These are phyloP conservation scores for Pulveroboletus frians DNA, from an alignment of 768 basidiomycete species.

Conservation along the genomic window DNA sequence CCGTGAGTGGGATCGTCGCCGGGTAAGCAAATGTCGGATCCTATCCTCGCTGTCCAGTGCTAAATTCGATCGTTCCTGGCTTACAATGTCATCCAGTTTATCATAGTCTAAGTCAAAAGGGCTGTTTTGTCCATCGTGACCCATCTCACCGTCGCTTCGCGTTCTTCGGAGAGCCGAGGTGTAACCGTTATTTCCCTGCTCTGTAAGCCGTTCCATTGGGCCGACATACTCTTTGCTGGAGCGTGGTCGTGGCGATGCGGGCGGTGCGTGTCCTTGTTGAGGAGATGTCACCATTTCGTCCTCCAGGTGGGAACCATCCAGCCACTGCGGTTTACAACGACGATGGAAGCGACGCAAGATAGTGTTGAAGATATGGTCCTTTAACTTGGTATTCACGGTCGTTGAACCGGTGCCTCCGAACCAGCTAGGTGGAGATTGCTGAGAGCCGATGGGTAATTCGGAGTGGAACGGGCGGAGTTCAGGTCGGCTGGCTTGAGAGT, in stretches of 20 bases:
- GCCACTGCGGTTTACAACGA: constrained; percentile 33
- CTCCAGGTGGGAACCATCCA: constrained; percentile 41
- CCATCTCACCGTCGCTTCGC: constrained; percentile 54
- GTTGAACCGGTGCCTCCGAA: constrained; percentile 93
- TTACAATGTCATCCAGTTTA: constrained; percentile 21
- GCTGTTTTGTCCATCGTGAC: constrained; percentile 32
- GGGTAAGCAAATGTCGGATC: constrained; percentile 28
- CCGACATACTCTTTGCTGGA: constrained; percentile 16
- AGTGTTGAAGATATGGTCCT: constrained; percentile 92
- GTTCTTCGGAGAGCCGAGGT: constrained; percentile 50
- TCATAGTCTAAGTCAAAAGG: constrained; percentile 42
- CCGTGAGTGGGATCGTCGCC: constrained; percentile 40
- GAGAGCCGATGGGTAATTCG: constrained; percentile 31
- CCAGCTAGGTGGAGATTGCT: constrained; percentile 41
- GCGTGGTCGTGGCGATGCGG: constrained; percentile 3
- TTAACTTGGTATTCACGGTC: constrained; percentile 86
- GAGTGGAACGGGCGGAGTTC: constrained; percentile 39
- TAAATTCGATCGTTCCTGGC: constrained; percentile 14
- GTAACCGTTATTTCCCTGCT: constrained; percentile 36
- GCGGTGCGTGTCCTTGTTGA: constrained; percentile 33
- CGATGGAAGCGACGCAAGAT: constrained; percentile 72
- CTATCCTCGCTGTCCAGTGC: constrained; percentile 18
- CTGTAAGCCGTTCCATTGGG: constrained; percentile 36
- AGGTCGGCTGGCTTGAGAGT: constrained; percentile 22
- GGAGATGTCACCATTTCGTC: constrained; percentile 53